A percentile compares a stretch with the other conserved stretches of the same genome.
These are phyloP conservation scores for Hyphodiscus sp. DNA, from an alignment of 2,329 filamentous ascomycete genomes.

Conservation along the genomic window DNA sequence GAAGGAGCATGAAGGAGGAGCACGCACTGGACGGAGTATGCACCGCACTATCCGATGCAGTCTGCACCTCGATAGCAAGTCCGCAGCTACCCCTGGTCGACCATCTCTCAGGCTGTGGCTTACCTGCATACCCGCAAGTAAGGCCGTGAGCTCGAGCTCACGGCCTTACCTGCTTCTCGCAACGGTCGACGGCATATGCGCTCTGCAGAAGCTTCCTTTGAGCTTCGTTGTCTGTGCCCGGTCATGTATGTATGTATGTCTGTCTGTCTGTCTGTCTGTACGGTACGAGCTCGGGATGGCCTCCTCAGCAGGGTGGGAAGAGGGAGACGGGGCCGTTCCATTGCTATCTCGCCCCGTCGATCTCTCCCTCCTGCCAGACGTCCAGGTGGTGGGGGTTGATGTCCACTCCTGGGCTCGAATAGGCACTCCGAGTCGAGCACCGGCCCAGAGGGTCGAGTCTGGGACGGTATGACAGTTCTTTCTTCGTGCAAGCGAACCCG, in stretches of 20 bases:
- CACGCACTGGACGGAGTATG: no score
- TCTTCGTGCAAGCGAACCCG: neutral
- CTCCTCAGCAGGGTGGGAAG: neutral
- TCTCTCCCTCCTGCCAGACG: neutral
- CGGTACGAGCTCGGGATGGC: neutral
- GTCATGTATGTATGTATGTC: no score
- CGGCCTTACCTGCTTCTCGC: constrained; percentile 2
- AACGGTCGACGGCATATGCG: constrained; percentile 1
- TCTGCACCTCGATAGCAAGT: constrained; percentile 18
- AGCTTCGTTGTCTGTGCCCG: constrained; percentile 6
- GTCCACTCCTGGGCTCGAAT: neutral
- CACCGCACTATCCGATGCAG: no score
- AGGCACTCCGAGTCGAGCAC: neutral
- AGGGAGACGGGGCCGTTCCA: no score
- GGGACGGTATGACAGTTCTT: neutral
- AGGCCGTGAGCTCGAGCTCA: no score
- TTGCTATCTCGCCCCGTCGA: no score
- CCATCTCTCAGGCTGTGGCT: constrained; percentile 4
- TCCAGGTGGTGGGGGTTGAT: no score
- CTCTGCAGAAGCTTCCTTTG: constrained; percentile 13
- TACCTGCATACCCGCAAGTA: constrained; percentile 16
- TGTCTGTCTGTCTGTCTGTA: no score
- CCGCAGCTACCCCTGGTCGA: constrained; percentile 9
- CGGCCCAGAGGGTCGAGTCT: neutral
- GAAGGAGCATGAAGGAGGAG: no score